Base-by-base conservation (phyloP, 2,329 filamentous ascomycete species). In the Coniochaeta ligniaria region DNA sequence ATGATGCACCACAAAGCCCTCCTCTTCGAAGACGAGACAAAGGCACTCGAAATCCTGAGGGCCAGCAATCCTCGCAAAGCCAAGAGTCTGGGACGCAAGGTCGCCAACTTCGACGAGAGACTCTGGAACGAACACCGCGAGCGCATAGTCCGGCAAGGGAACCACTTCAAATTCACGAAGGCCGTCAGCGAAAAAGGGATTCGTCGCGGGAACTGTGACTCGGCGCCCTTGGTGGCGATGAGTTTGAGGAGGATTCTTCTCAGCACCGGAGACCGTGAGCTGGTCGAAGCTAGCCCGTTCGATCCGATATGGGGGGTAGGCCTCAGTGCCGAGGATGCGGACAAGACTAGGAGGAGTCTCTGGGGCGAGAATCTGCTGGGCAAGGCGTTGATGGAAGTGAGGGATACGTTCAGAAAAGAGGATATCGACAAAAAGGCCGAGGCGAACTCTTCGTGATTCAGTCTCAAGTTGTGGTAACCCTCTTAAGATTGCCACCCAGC, bases 261-360 rank as follows among this genome's bases (percentile, higher is more conserved):
- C 50, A 76, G 69, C 8, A 90, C 88, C 1, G 84, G 82, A 0
- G 79, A 84, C 6, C 74, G 80, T 54, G 81, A 87, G 70, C 67
- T 90, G 24, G 83, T 89, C 2, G 86, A 88, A 73, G 84, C 84
- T 35, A 80, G 80, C 61, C 83, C 85, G 12, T 76, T 71, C 61
- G 87, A 90, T 73, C 68, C 76, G 6, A 80, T 89, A 59, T 90
- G 87, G 88, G 87, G 87, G 1, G 75, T 90, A 54, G 87, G 88
- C 6, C 88, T 83, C 66, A 73, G 67, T 2, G 81, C 78, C 8
- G 74, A 72, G 20, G 73, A 79, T 66, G 86, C 85, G 2, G 76
- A 73, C 60, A 63, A 28, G 1, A 22, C n/a, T 20, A 77, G 78
- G 57, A 76, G 79, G 56, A 68, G 72, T 20, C 65, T 70, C 3